A percentile compares a stretch with the other conserved stretches of the same genome.
phyloP scores from a whole-genome alignment of 768 basidiomycete species.

The Rickenella mellea region DNA sequence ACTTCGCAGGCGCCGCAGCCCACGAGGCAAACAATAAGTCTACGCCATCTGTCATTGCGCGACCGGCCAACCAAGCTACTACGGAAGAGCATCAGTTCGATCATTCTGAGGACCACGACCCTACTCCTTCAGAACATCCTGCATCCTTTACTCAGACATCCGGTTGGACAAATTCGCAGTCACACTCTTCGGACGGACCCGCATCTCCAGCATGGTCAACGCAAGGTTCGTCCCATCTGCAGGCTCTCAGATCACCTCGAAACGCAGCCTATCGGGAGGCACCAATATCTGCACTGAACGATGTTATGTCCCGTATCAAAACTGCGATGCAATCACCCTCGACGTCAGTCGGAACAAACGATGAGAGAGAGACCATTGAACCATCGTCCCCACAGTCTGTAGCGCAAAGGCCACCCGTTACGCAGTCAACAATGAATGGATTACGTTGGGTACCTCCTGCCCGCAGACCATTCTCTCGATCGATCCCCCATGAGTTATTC shows the following conservation, averaged over 20 bases:
- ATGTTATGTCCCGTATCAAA: slow-evolving; percentile 80
- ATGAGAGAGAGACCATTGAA: slow-evolving; percentile 50
- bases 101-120: too few species aligned
- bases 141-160: background rate
- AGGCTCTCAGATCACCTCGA: slow-evolving; percentile 33
- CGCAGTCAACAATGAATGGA: slow-evolving; percentile 19
- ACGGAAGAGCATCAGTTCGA: background rate
- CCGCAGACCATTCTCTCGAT: slow-evolving; percentile 29
- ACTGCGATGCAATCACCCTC: slow-evolving; percentile 57
- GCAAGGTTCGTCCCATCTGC: too few species aligned
- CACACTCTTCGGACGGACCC: background rate
- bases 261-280: slow-evolving; percentile 32
- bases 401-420: slow-evolving; percentile 8
- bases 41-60: background rate
- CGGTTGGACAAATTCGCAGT: background rate
- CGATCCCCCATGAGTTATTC: slow-evolving; percentile 33
- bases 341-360: too few species aligned
- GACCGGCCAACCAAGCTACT: background rate
- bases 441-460: slow-evolving; percentile 50
- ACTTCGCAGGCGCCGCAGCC: background rate
- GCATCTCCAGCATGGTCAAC: background rate
- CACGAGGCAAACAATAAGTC: slow-evolving; percentile 7
- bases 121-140: background rate
- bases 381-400: slow-evolving; percentile 13
- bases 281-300: slow-evolving; percentile 67